These are phyloP conservation scores for Carex sylvatica DNA, from an alignment of 202 grass and related monocot species.

Conservation along the genomic window DNA sequence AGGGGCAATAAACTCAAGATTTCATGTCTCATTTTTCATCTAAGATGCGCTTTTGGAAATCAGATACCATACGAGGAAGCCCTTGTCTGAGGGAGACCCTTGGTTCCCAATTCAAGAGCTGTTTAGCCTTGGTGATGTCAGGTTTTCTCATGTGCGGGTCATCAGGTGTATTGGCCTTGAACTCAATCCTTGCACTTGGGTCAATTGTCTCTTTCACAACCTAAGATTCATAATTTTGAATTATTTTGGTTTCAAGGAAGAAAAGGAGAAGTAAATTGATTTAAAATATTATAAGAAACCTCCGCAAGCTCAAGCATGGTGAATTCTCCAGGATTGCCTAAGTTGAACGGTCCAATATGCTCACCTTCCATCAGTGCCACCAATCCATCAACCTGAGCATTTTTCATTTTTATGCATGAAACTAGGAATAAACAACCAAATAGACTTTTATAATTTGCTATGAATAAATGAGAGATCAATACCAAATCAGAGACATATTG, in stretches of 20 bases:
- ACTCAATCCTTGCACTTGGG: constrained; percentile 66
- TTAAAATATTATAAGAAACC: constrained; percentile 36
- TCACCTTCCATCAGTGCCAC: constrained; percentile 83
- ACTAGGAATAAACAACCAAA: neutral
- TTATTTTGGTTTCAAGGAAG: constrained; percentile 6
- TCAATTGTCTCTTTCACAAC: constrained; percentile 89
- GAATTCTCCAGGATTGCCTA: constrained; percentile 93
- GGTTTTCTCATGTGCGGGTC: constrained; percentile 98
- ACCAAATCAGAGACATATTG: constrained; percentile 98
- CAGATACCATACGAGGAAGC: constrained; percentile 71
- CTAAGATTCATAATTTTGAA: constrained; percentile 29
- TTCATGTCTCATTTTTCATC: constrained; percentile 53
- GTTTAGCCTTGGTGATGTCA: constrained; percentile 76
- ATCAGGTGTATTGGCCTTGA: constrained; percentile 82
- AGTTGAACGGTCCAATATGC: constrained; percentile 87
- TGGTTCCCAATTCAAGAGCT: constrained; percentile 83
- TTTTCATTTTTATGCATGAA: neutral
- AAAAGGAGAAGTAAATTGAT: neutral
- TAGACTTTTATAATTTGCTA: neutral
- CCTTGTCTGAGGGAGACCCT: constrained; percentile 77
- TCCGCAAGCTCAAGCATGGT: constrained; percentile 92
- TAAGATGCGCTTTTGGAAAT: constrained; percentile 77
- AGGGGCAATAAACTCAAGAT: constrained; percentile 39
- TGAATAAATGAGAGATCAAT: constrained; percentile 16
- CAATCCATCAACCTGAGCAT: constrained; percentile 76